These are phyloP conservation scores for Aegle marmelos DNA, from an alignment of 345 rosid genomes.

Conservation along the genomic window DNA sequence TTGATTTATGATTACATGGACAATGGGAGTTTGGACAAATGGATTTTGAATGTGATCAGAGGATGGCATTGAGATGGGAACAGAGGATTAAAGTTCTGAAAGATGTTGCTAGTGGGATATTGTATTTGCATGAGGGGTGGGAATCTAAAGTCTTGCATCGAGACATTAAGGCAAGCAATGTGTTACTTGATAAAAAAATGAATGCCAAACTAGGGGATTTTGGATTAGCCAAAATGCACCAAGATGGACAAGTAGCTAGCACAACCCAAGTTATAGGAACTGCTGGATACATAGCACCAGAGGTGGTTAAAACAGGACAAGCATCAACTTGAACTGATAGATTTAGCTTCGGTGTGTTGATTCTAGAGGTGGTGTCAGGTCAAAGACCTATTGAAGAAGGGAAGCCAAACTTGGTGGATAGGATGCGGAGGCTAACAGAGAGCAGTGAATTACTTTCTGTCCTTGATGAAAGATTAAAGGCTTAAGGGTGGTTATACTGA, in stretches of 20 bases:
- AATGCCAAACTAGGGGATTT: constrained; percentile 31
- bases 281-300: constrained; percentile 25
- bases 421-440: constrained; percentile 33
- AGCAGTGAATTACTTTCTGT: constrained; percentile 25
- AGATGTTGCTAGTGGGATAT: constrained; percentile 27
- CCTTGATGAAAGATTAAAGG: constrained; percentile 28
- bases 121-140: constrained; percentile 33
- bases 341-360: constrained; percentile 40
- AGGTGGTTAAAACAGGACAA: constrained; percentile 38
- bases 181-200: constrained; percentile 32
- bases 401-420: constrained; percentile 37
- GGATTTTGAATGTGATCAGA: constrained; percentile 14
- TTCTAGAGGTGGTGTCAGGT: constrained; percentile 51
- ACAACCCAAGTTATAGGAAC: constrained; percentile 34
- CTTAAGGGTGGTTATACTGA: constrained; percentile 3
- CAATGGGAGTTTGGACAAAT: constrained; percentile 32
- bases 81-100: constrained; percentile 24
- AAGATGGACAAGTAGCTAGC: constrained; percentile 12
- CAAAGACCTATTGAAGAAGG: constrained; percentile 50
- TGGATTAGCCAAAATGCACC: constrained; percentile 25
- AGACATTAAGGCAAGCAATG: constrained; percentile 38
- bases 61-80: constrained; percentile 23
- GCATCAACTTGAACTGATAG: constrained; percentile 49
- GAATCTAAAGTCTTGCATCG: constrained; percentile 33
- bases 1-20: constrained; percentile 35